Evolutionary conservation across 768 basidiomycete genomes (phyloP).

Genomic region (Suillus subluteus): DNA sequence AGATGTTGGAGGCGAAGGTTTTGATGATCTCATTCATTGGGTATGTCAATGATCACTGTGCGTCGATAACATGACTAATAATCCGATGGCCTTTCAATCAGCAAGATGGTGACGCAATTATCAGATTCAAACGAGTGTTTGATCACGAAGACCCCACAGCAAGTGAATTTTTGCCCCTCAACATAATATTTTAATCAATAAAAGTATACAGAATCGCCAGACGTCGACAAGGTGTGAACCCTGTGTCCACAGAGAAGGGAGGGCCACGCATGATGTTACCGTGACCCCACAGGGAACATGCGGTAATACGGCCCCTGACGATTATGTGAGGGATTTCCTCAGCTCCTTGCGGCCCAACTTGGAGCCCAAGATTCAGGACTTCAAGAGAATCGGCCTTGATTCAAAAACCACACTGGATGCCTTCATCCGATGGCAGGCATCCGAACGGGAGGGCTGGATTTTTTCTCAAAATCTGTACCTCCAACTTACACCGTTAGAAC

Average conservation of each 20-base stretch:
- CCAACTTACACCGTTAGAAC: slow-evolving; percentile 27
- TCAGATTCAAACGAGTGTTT: not conserved
- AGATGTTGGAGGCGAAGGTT: not conserved
- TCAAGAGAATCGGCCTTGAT: slow-evolving; percentile 27
- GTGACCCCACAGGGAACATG: not conserved
- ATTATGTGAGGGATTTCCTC: slow-evolving; percentile 22
- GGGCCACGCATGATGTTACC: not conserved
- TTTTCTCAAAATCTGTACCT: slow-evolving; percentile 16
- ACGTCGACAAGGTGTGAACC: not conserved
- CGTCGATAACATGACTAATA: not conserved
- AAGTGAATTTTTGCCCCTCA: not conserved
- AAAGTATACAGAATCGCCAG: not conserved
- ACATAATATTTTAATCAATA: not conserved
- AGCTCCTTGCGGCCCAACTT: slow-evolving; percentile 26
- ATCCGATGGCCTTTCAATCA: not conserved
- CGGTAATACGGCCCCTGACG: not conserved
- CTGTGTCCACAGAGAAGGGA: not conserved
- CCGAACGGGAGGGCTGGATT: slow-evolving; percentile 21
- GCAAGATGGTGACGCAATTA: not conserved
- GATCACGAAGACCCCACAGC: not conserved
- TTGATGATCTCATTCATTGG: not conserved
- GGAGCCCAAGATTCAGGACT: slow-evolving; percentile 21
- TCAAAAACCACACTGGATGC: slow-evolving; percentile 23
- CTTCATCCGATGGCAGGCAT: slow-evolving; percentile 29
- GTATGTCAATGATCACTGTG: not conserved